These are phyloP conservation scores for Scenedesmus sp. DNA, from an alignment of 163 green algal genomes.

Conservation along the genomic window DNA sequence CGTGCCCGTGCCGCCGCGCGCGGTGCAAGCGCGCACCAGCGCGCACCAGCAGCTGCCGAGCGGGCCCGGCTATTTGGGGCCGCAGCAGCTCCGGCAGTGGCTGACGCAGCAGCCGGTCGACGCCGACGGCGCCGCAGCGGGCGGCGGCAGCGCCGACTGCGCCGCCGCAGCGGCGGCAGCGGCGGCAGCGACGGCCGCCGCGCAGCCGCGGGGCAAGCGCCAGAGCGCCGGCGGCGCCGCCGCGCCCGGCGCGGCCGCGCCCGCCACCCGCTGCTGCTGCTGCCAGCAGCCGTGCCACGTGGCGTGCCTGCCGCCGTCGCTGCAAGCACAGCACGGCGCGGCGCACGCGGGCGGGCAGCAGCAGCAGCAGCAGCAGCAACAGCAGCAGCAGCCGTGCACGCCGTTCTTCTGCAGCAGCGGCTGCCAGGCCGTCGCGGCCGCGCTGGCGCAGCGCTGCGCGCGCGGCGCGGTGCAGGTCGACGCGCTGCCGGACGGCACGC, in stretches of 20 bases:
- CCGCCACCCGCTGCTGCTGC: slow-evolving; percentile 37
- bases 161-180: background rate
- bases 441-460: slow-evolving; percentile 21
- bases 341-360: background rate
- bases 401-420: slow-evolving; percentile 20
- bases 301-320: slow-evolving; percentile 4
- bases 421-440: background rate
- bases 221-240: background rate
- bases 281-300: slow-evolving; percentile 37
- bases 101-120: slow-evolving; percentile 25
- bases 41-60: slow-evolving; percentile 6
- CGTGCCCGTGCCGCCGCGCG: background rate
- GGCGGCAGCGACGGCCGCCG: background rate
- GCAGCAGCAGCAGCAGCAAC: background rate
- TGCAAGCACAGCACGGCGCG: slow-evolving; percentile 10
- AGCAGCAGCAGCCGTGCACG: no score
- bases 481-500: slow-evolving; percentile 32
- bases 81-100: slow-evolving; percentile 16
- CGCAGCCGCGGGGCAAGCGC: slow-evolving; percentile 13
- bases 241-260: no score
- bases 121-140: background rate
- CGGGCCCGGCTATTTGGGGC: slow-evolving; percentile 11
- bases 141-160: background rate
- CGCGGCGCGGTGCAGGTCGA: slow-evolving; percentile 35
- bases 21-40: background rate